Base-by-base conservation (phyloP, 1,284 basidiomycete genomes). In the Ceraceosorus bombacis region DNA sequence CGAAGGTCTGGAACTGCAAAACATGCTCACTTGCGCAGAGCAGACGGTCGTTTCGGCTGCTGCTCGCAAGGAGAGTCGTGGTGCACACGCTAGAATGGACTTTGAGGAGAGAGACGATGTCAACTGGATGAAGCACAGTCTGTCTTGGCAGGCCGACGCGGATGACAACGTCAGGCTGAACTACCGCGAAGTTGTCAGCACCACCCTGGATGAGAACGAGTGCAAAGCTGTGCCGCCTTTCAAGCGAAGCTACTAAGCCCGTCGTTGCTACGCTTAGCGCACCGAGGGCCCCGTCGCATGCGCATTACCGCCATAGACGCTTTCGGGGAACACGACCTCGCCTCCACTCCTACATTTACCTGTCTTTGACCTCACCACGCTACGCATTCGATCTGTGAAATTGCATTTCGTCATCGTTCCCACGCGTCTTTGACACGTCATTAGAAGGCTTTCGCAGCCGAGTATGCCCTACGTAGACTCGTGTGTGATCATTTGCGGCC, bases 51-150 rank as follows among this genome's bases (percentile, higher is more conserved):
- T 87, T 49, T 87, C 90, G 57, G 95, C 95, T 56, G 90, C 92
- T 62, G 92, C 91, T 58, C 88, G 95, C 71, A 90, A 95, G 81
- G 95, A 98, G 79, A 93, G 90, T 48, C 88, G 94, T 78, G 94
- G 94, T 76, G 94, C 94, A 41, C 95, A 98, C 78, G 94, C 95
- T 51, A 89, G 94, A 70, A 92, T 96, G 80, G 95, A 99, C 80
- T 96, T 79, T 82, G 86, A 90, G 1, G 82, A 83, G 46, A 78
- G 90, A 78, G 87, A 93, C 71, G 91, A 96, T 70, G 83, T 85
- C 53, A 83, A 70, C 6, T 70, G 71, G 70, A 67, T 68, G 69
- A 65, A 67, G 55, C 73, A 77, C 60, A 74, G 69, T 7, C 63
- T 73, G 5, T 72, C 73, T 1, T 71, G 68, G 65, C 69, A 72